phyloP scores from a whole-genome alignment of 2,329 filamentous ascomycete species.

The Aspergillus phoenicis region DNA sequence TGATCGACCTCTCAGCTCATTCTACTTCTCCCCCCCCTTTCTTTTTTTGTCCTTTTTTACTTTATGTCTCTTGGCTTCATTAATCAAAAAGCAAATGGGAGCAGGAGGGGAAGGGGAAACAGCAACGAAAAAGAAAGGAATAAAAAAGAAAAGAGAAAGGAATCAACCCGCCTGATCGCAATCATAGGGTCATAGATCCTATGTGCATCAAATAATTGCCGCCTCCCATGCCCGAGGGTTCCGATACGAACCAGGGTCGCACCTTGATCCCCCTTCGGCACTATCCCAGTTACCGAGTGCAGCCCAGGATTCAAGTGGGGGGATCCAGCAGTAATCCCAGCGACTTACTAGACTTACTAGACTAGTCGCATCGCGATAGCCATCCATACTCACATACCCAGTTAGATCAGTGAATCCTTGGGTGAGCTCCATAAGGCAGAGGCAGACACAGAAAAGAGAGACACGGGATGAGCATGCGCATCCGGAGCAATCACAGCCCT shows the following conservation, averaged over 20 bases:
- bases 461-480: not conserved
- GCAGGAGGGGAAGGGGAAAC: not conserved
- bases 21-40: not conserved
- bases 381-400: not conserved
- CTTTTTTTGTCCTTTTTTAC: not conserved
- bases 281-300: slow-evolving; percentile 13
- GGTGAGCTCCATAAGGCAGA: not conserved
- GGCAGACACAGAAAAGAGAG: too few species aligned
- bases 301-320: slow-evolving; percentile 8
- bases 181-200: slow-evolving; percentile 8
- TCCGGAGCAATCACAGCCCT: slow-evolving; percentile 8
- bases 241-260: slow-evolving; percentile 15
- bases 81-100: not conserved
- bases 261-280: slow-evolving; percentile 11
- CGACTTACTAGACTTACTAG: not conserved
- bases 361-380: not conserved
- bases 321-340: not conserved
- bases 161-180: slow-evolving; percentile 1
- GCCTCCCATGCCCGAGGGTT: slow-evolving; percentile 15
- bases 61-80: not conserved
- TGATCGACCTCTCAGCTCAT: not conserved
- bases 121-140: not conserved
- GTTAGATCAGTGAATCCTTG: not conserved
- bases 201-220: slow-evolving; percentile 16
- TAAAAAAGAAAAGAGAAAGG: slow-evolving; percentile 6